phyloP scores from a whole-genome alignment of 805 yeast species.

The Candida corydali region DNA sequence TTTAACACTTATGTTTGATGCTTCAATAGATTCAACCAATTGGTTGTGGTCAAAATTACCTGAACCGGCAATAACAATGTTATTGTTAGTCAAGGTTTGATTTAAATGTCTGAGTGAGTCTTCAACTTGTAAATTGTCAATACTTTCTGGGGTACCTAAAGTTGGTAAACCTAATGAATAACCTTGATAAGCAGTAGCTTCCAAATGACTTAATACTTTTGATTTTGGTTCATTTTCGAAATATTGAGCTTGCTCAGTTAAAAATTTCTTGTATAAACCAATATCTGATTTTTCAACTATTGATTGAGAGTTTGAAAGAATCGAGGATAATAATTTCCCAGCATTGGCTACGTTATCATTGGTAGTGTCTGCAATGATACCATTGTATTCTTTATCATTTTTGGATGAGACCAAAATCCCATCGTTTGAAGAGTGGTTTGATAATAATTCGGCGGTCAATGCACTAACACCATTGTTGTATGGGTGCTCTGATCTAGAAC shows the following conservation, averaged over 20 bases:
- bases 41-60: conserved; percentile 71
- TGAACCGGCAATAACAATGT: conserved; percentile 64
- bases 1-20: conserved; percentile 40
- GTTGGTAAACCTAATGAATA: conserved; percentile 75
- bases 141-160: conserved; percentile 67
- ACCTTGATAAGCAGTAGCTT: conserved; percentile 83
- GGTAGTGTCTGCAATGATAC: conserved; percentile 53
- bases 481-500: conserved; percentile 75
- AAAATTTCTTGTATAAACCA: conserved; percentile 42
- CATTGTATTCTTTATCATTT: conserved; percentile 61
- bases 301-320: conserved; percentile 35
- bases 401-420: conserved; percentile 58
- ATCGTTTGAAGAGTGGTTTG: conserved; percentile 30
- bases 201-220: conserved; percentile 69
- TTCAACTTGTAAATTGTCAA: conserved; percentile 50
- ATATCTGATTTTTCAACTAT: conserved; percentile 43
- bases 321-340: conserved; percentile 45
- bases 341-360: conserved; percentile 51
- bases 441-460: conserved; percentile 51
- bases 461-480: conserved; percentile 81
- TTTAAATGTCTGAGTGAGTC: conserved; percentile 57
- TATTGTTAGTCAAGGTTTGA: conserved; percentile 56
- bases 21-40: conserved; percentile 62
- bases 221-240: conserved; percentile 55
- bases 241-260: conserved; percentile 44